These are phyloP conservation scores for Monosporascus cannonballus DNA, from an alignment of 2,329 filamentous ascomycete species.

Conservation along the genomic window DNA sequence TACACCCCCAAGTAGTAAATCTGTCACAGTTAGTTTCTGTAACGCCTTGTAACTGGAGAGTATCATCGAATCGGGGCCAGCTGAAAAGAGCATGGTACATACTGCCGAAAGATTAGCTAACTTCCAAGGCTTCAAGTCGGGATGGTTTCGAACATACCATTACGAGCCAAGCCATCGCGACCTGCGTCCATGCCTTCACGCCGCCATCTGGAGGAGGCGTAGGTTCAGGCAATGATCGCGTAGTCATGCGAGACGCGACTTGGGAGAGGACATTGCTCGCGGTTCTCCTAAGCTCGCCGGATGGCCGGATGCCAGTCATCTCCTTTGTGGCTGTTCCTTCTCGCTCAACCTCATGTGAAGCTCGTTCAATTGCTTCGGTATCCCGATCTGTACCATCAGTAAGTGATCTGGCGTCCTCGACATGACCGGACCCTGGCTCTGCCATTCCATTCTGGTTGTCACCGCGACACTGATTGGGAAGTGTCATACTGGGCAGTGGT, in stretches of 20 bases:
- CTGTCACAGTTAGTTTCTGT: background rate
- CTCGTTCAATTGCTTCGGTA: background rate
- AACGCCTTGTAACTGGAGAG: background rate
- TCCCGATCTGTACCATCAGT: background rate
- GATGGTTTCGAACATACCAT: constrained; percentile 13
- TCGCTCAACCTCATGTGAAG: background rate
- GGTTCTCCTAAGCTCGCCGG: constrained; percentile 18
- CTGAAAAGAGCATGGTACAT: background rate
- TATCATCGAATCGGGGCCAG: background rate
- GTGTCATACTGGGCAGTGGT: background rate
- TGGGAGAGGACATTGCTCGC: constrained; percentile 23
- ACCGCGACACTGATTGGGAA: background rate
- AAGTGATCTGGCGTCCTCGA: too few relatives aligned
- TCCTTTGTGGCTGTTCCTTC: background rate
- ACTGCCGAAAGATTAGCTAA: background rate
- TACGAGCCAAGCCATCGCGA: constrained; percentile 29
- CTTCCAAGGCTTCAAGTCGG: background rate
- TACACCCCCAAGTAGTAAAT: constrained; percentile 40
- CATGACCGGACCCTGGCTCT: too few relatives aligned
- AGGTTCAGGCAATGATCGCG: constrained; percentile 22
- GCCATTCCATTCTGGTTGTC: background rate
- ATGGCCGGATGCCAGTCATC: background rate
- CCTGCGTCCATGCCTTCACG: constrained; percentile 30
- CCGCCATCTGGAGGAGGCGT: constrained; percentile 26
- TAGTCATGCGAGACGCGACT: constrained; percentile 23